Percentiles rank a stretch among this genome's conserved stretches.
phyloP scores from a whole-genome alignment of 192 early-diverging fungal species.

The Phlyctochytrium arcticum region DNA sequence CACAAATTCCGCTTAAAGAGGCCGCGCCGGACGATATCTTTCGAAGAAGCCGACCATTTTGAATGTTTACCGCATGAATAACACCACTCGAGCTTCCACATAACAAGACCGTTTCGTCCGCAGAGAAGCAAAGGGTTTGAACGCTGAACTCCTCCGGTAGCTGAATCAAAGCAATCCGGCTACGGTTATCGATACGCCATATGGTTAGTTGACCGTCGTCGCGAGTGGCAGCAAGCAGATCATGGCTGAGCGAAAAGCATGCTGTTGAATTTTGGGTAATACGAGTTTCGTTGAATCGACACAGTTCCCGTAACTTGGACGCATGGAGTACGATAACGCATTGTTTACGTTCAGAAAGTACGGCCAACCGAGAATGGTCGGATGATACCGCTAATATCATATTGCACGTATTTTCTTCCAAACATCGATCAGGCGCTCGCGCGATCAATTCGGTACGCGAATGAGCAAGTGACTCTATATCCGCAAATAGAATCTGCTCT shows the following conservation, averaged over 20 bases:
- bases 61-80: background rate
- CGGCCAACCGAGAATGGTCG: background rate
- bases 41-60: background rate
- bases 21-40: background rate
- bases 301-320: slow-evolving; percentile 8
- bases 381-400: background rate
- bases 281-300: slow-evolving; percentile 9
- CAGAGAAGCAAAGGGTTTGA: background rate
- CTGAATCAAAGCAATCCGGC: background rate
- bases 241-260: slow-evolving; percentile 3
- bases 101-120: background rate
- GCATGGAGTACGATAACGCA: background rate
- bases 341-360: background rate
- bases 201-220: background rate
- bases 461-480: background rate
- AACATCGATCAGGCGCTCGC: no score
- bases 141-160: background rate
- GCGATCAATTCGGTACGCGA: background rate
- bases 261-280: background rate
- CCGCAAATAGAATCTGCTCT: background rate
- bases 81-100: background rate
- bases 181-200: slow-evolving; percentile 9
- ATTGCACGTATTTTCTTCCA: background rate
- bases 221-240: slow-evolving; percentile 8
- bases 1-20: background rate